Base-by-base conservation (phyloP, 345 rosid genomes). In the Ceriops tagal region DNA sequence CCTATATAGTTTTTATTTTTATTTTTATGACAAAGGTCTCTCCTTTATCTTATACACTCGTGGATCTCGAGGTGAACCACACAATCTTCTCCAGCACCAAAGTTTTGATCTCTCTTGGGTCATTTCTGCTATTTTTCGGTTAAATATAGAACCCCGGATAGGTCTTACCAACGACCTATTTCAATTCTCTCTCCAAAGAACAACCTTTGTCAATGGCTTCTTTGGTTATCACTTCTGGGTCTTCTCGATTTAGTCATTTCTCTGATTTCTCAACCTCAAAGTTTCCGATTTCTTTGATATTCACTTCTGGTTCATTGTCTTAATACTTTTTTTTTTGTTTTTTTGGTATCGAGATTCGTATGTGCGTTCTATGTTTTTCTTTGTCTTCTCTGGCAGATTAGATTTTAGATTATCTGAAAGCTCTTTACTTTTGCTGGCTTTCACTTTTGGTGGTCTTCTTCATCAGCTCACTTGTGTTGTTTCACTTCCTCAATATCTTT, bases 181-280 rank as follows among this genome's bases (percentile, higher is more conserved):
- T 11, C 24, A 35, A 8, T 60, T 39, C 9, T 31, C 59, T 58
- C 31, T 49, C 28, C 2, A 22, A 1, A 10, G 7, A 11, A 16
- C 20, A 52, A n/a, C 20, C 22, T 62, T 34, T 71, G 24, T 55
- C 30, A 15, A 57, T 31, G 24, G 8, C 20, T 62, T 34, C 34
- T 10, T 61, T 24, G 22, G 35, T 22, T 62, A 30, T 62, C 62
- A 53, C 72, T 68, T 53, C 62, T 62, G 67, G 73, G 67, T 62
- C 31, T 24, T 67, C 53, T 53, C 18, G 16, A 34, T 58, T 21
- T 18, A 51, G 34, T 43, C 35, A 43, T 43, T 43, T 43, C 18
- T 13, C 18, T 43, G 49, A 68, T 30, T 58, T 39, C 19, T 39
- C 30, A n/a, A 8, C 32, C 51, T 47, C 16, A 18, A 32, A 22